Conservation (phyloP, 2,329 filamentous ascomycete genomes). For the Juglanconis juglandina region DNA sequence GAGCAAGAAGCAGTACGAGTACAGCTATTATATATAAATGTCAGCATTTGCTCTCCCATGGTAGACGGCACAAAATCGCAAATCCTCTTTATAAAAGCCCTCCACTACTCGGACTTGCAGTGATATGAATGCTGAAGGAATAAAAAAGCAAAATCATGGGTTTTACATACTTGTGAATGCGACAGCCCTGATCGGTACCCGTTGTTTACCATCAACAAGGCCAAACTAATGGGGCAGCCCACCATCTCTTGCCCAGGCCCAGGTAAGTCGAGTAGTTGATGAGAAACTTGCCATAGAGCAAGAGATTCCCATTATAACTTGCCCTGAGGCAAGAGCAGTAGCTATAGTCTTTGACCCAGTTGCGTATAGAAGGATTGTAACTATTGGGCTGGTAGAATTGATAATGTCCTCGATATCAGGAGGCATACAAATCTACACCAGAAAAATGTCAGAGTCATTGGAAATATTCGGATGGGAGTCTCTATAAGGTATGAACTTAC, state of each 20-base stretch:
- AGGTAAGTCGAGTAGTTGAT: constrained; percentile 44
- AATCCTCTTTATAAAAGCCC: too few species aligned
- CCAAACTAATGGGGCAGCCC: constrained; percentile 24
- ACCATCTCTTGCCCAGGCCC: constrained; percentile 47
- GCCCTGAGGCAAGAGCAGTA: constrained; percentile 35
- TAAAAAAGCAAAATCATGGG: too few species aligned
- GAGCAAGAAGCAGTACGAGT: constrained; percentile 31
- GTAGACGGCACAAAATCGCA: too few species aligned
- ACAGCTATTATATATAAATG: constrained; percentile 12
- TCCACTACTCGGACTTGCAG: too few species aligned
- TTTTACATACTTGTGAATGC: too few species aligned
- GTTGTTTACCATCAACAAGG: constrained; percentile 27
- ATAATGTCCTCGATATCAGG: constrained; percentile 30
- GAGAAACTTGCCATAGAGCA: constrained; percentile 40
- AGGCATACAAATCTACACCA: constrained; percentile 31
- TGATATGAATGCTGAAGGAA: too few species aligned
- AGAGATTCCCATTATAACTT: constrained; percentile 36
- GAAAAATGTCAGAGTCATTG: not conserved
- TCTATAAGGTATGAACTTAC: constrained; percentile 23
- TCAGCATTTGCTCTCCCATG: too few species aligned
- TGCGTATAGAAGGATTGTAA: constrained; percentile 34
- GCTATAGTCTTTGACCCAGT: constrained; percentile 38
- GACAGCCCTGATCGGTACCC: constrained; percentile 26
- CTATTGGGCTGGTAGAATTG: constrained; percentile 35
- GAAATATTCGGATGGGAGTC: too few species aligned